Percentiles rank a stretch among this genome's conserved stretches.
phyloP scores from a whole-genome alignment of 495 filamentous ascomycete species.

The Hypoxylon subgilvum region DNA sequence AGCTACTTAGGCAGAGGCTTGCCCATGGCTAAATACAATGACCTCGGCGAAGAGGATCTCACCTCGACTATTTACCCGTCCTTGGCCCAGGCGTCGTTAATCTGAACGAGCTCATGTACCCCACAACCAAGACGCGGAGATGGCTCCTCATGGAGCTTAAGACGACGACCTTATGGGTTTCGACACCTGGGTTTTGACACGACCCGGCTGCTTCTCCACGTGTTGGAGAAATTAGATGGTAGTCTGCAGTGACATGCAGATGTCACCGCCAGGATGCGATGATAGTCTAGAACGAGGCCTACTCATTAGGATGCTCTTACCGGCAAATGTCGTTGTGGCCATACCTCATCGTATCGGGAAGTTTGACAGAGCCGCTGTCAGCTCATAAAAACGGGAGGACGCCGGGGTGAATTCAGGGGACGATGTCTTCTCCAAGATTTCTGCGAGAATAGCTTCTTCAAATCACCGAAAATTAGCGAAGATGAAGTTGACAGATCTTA shows the following conservation, averaged over 20 bases:
- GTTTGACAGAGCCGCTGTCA: not conserved
- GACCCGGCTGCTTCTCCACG: too few relatives aligned
- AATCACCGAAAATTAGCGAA: slow-evolving; percentile 5
- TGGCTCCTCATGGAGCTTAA: slow-evolving; percentile 31
- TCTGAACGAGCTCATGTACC: slow-evolving; percentile 25
- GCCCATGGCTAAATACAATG: slow-evolving; percentile 34
- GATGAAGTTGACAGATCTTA: slow-evolving; percentile 30
- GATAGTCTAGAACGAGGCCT: slow-evolving; percentile 25
- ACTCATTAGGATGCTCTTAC: slow-evolving; percentile 15
- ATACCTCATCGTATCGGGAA: not conserved
- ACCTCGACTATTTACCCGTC: slow-evolving; percentile 37
- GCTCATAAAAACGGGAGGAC: slow-evolving; percentile 14
- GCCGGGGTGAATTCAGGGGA: not conserved
- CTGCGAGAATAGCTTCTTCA: not conserved
- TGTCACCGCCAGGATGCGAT: slow-evolving; percentile 21
- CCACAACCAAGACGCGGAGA: slow-evolving; percentile 38
- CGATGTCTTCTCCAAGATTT: not conserved
- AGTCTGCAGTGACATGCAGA: slow-evolving; percentile 10
- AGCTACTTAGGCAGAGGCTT: slow-evolving; percentile 9
- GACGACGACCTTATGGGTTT: slow-evolving; percentile 20
- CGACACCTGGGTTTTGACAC: slow-evolving; percentile 7
- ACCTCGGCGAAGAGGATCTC: slow-evolving; percentile 35
- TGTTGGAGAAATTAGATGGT: slow-evolving; percentile 11
- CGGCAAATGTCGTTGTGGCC: slow-evolving; percentile 30
- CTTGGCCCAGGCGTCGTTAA: slow-evolving; percentile 36